These are phyloP conservation scores for Cynara cardunculus DNA, from an alignment of 129 eudicot species.

Conservation along the genomic window DNA sequence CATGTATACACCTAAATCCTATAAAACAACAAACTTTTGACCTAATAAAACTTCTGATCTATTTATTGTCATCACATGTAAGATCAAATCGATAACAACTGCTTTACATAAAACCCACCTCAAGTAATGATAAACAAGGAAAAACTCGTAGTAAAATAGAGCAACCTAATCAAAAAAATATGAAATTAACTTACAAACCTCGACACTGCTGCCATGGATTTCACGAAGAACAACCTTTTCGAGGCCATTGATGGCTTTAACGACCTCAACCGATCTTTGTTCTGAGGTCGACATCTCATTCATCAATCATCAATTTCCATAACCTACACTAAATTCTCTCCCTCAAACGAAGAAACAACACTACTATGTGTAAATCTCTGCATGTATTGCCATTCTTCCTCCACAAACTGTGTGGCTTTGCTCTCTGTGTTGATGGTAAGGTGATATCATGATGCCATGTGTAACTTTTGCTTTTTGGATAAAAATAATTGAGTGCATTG, in stretches of 20 bases:
- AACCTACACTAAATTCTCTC: slow-evolving; percentile 5
- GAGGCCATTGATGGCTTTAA: slow-evolving; percentile 78
- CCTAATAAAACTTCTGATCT: not conserved
- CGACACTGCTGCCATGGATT: slow-evolving; percentile 71
- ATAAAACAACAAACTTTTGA: not conserved
- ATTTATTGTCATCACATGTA: slow-evolving; percentile 1
- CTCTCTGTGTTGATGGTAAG: slow-evolving; percentile 2
- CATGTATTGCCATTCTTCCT: slow-evolving; percentile 19
- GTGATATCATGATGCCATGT: slow-evolving; percentile 19
- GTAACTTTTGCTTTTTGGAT: slow-evolving; percentile 22
- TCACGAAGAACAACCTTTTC: slow-evolving; percentile 78
- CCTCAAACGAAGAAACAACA: not conserved
- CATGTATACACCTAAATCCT: not conserved
- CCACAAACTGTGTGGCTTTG: slow-evolving; percentile 29
- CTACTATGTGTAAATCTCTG: slow-evolving; percentile 3
- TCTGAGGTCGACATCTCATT: slow-evolving; percentile 38
- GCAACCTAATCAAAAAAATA: not conserved
- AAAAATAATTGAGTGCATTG: not conserved
- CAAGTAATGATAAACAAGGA: not conserved
- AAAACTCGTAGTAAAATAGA: not conserved
- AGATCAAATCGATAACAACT: not conserved
- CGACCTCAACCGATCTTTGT: slow-evolving; percentile 38
- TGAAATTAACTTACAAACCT: slow-evolving; percentile 45
- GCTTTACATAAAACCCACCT: not conserved
- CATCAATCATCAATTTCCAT: slow-evolving; percentile 20